Base-by-base conservation (phyloP, 192 early-diverging fungal species). In the Podila horticola region DNA sequence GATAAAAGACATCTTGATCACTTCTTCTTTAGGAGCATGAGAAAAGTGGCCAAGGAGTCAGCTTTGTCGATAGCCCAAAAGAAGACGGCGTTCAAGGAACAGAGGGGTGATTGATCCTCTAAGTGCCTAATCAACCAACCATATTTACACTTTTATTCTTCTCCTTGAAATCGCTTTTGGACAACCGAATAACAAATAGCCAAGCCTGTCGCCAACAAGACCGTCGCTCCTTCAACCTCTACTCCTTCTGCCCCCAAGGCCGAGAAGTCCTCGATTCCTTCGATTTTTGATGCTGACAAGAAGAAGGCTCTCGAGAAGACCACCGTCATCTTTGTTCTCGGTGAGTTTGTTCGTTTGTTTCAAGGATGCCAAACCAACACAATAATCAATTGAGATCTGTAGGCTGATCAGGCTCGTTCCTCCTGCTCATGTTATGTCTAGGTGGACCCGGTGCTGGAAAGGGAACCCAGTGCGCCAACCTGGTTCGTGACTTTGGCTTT, bases 381-480 rank as follows among this genome's bases (percentile, higher is more conserved):
- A 41, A 41, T 41, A 41, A 41, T 41, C 38, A 41, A 9, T 3
- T 65, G 7, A 1, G 38, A 45, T 49, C 28, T 45, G 13, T 45
- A 24, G 5, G 7, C 13, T 65, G 22, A 34, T 13, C 64, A 26
- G 17, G 22, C 3, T 31, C 28, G 0, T 30, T 19, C 19, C 28
- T 24, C 29, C 48, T 45, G 41, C 15, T 3, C 41, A 45, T 45
- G 15, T 45, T 45, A 2, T 45, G 41, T 45, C 15, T 70, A 90
- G 88, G 88, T 67, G 94, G 93, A 15, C 94, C 94, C 33, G 95
- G 93, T 57, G 89, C 93, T 17, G 98, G 98, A 64, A 99, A 99
- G 82, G 98, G 98, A 38, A 99, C 98, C 19, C 96, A 98, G 84
- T 97, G 96, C 75, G 90, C 88, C 8, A 93, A 93, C 55, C 84